Evolutionary conservation across 345 rosid genomes (phyloP), one percentile per base, ranked within the genome.

Genomic region (Eucalyptus cladocalyx): DNA sequence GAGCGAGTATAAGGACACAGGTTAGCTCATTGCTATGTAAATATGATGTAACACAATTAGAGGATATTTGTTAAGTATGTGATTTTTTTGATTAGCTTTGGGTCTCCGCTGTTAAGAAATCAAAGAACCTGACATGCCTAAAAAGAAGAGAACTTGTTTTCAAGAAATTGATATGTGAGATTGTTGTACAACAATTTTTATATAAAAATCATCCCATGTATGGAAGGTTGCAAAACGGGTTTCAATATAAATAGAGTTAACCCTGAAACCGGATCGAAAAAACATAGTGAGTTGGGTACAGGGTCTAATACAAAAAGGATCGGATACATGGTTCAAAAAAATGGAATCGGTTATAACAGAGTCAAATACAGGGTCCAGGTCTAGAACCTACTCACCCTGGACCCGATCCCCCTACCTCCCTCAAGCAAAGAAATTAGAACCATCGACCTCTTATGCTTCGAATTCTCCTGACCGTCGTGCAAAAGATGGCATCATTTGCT

Each of bases 351-450:
- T 49, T 49, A 49, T 49, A 15, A 49, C 0, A 5, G 0, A 15
- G 0, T 49, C 3, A 0, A 0, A 1, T 49, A 49, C 0, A 14
- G 0, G 1, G 1, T 49, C 0, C 0, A 14, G 0, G 1, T 49
- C 0, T 49, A 49, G 1, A 49, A 49, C 1, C 3, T 49, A 49
- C 3, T 2, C 3, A 49, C 6, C 17, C 0, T 49, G 0, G 0
- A 49, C 6, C 6, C 18, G 3, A 49, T 49, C 6, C 18, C 18
- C 23, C 24, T 32, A 8, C 23, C 42, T 67, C 0, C 40, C 42
- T 32, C 42, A 7, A 32, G 80, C 12, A 32, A 67, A 67, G 23
- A 67, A 67, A 32, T 34, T 67, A 3, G 23, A 4, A 62, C 5
- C 42, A 9, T 7, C 0, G 23, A 9, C 9, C 42, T n/a, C n/a